These are phyloP conservation scores for Cucumis melo DNA, from an alignment of 306 rosid genomes.

Conservation along the genomic window DNA sequence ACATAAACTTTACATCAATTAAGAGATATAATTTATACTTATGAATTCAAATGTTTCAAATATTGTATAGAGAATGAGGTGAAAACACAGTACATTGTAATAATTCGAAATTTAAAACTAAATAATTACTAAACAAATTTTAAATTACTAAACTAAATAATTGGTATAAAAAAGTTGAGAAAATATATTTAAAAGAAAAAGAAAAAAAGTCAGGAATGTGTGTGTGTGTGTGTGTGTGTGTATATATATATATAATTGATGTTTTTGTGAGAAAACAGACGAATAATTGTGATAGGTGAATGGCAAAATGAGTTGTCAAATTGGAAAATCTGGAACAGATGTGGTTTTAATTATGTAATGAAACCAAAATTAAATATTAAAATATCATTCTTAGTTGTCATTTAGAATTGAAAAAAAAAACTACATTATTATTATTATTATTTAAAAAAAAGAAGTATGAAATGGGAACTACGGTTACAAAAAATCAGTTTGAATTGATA, in stretches of 20 bases:
- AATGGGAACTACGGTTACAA: neutral
- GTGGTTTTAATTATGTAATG: neutral
- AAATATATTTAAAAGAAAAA: too few species aligned
- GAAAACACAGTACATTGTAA: too few species aligned
- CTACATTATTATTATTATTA: neutral
- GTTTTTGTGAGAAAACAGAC: neutral
- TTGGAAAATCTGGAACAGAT: neutral
- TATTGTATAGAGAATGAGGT: too few species aligned
- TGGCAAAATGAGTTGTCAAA: neutral
- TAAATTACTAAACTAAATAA: too few species aligned
- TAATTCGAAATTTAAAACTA: too few species aligned
- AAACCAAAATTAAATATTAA: neutral
- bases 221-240: too few species aligned
- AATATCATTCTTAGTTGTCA: neutral
- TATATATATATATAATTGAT: neutral
- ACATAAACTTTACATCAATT: too few species aligned
- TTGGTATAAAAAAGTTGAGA: too few species aligned
- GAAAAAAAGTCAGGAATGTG: too few species aligned
- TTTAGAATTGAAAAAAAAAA: neutral
- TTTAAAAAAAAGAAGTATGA: neutral
- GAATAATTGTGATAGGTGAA: neutral
- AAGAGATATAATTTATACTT: too few species aligned
- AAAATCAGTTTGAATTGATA: neutral
- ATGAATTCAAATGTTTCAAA: too few species aligned
- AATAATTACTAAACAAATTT: too few species aligned